Base-by-base conservation (phyloP, 495 filamentous ascomycete species). In the Parmelia sp. region DNA sequence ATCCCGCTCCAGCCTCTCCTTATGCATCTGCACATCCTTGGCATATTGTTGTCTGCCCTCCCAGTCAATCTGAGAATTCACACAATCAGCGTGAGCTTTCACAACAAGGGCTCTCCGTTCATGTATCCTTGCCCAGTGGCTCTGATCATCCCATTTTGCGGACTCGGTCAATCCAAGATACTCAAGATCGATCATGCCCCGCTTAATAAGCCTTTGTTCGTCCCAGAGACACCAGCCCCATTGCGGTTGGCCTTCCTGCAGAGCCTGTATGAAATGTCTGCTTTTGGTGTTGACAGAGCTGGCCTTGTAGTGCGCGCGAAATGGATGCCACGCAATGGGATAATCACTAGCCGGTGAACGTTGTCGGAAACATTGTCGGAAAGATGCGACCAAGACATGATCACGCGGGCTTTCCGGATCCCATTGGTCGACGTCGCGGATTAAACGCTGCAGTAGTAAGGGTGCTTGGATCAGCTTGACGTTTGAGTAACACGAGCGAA, bases 201-300 rank as follows among this genome's bases (percentile, higher is more conserved):
- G 33, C 39, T 7, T 5, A 9, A 11, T 0, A 12, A 64, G n/a
- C n/a, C 62, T 55, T 3, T 19, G 1, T 21, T 33, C 11, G 25
- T 64, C 62, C 62, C 62, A 64, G 55, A 58, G 12, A 21, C 55
- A 57, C 62, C 62, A 64, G 15, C 53, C 62, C 62, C 62, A 64
- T 7, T 58, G 53, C 33, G 3, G 0, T 4, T 23, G 11, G 8
- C 3, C 21, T 0, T 15, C 4, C 27, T 49, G 29, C 11, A 44
- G 3, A 12, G 23, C 8, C 23, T 31, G n/a, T 5, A 40, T 58
- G 42, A 7, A n/a, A 57, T 1, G 9, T 4, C 17, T n/a, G 21
- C 36, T 39, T 47, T 4, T 6, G 10, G 39, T 4, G 17, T 44
- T 27, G 40, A 25, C 27, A 4, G 4, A 7, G 4, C 11, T 23